Evolutionary conservation across 1,284 basidiomycete genomes (phyloP).

Genomic region (Volvariella surrecta): DNA sequence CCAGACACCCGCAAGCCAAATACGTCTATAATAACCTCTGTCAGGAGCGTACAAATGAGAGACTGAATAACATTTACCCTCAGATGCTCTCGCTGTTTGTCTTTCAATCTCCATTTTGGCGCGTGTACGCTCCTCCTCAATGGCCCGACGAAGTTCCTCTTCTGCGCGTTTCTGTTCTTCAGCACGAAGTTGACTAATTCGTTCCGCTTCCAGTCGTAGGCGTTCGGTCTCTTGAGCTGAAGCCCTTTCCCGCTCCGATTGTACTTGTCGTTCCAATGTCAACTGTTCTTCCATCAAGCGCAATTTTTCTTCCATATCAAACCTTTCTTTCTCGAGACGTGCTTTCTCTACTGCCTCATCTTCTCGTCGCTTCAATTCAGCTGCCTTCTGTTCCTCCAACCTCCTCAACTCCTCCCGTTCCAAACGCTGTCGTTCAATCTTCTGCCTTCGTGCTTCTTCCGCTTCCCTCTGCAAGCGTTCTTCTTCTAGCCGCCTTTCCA

Average conservation of each 20-base stretch:
- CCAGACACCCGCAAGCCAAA: conserved; percentile 39
- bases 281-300: conserved; percentile 19
- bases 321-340: conserved; percentile 17
- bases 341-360: conserved; percentile 14
- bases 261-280: conserved; percentile 20
- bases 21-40: conserved; percentile 33
- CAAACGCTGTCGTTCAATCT: conserved; percentile 18
- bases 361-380: conserved; percentile 12
- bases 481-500: conserved; percentile 22
- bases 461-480: conserved; percentile 16
- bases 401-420: conserved; percentile 18
- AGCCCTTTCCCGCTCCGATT: conserved; percentile 20
- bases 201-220: conserved; percentile 15
- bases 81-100: too few species aligned
- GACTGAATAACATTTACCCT: too few species aligned
- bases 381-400: conserved; percentile 18
- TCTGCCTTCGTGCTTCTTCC: conserved; percentile 17
- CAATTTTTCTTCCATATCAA: conserved; percentile 18
- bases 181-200: conserved; percentile 5
- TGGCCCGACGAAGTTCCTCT: conserved; percentile 10
- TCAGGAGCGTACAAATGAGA: not conserved
- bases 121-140: conserved; percentile 8
- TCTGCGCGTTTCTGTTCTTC: conserved; percentile 12
- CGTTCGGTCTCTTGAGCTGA: conserved; percentile 24
- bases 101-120: not conserved